Evolutionary conservation across 371 early-diverging fungal genomes (phyloP), one percentile per base, ranked within the genome.

Genomic region (Aphelidium insulamus): DNA sequence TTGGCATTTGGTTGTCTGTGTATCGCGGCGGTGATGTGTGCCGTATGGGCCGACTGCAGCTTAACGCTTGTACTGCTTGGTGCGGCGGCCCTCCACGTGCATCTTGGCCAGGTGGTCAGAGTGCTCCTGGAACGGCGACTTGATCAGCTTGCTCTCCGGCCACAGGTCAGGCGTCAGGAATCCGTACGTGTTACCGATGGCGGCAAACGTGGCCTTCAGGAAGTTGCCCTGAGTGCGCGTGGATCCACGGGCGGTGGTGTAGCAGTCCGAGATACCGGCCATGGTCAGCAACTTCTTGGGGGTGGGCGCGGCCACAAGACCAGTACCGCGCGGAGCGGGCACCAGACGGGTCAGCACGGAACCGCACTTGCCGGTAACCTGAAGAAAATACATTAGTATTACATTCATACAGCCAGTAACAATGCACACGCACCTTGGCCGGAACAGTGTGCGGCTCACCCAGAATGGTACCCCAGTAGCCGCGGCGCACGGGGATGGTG

Each of bases 381-480:
- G n/a, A n/a, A n/a, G n/a, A n/a, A n/a, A n/a, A n/a, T n/a, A 5
- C 11, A 11, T 11, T 5, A 11, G 24, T 5, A 11, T 11, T 5
- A 5, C 7, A 24, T n/a, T n/a, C n/a, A n/a, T n/a, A n/a, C n/a
- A n/a, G n/a, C n/a, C n/a, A n/a, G n/a, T n/a, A n/a, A n/a, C 5
- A 5, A n/a, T n/a, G n/a, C n/a, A n/a, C n/a, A n/a, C n/a, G n/a
- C n/a, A n/a, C n/a, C 78, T 88, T 94, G 66, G 71, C 65, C 34
- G 95, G 92, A 39, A 98, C 97, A 45, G 99, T 98, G 80, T 98
- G 99, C 48, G 91, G 87, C 39, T 78, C 82, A 69, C 94, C 94
- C 49, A 92, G 67, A 47, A 67, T 62, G 57, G 87, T 73, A 57
- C 94, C 94, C 99, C 97, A 98, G 73, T 86, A 92, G 52, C 99